phyloP scores from a whole-genome alignment of 345 rosid genomes.

The Acer saccharum region DNA sequence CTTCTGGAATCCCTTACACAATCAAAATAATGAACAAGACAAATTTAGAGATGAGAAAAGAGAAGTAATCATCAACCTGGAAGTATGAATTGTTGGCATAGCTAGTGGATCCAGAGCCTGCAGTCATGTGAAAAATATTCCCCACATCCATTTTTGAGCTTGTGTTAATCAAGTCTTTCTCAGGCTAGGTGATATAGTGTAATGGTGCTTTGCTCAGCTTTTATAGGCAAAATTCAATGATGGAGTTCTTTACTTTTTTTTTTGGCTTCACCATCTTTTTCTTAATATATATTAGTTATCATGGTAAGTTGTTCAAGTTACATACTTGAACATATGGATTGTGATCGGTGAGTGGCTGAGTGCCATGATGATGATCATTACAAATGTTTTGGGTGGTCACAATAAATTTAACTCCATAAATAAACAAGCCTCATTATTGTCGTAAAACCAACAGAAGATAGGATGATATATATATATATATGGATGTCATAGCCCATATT shows the following conservation, averaged over 20 bases:
- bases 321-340: not conserved
- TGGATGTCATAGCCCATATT: no score
- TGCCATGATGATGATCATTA: not conserved
- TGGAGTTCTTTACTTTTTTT: constrained; percentile 2
- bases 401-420: no score
- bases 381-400: no score
- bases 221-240: constrained; percentile 15
- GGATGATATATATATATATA: no score
- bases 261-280: not conserved
- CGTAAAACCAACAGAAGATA: no score
- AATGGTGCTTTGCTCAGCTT: not conserved
- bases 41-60: not conserved
- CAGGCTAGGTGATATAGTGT: not conserved
- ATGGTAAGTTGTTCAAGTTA: not conserved
- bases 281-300: not conserved
- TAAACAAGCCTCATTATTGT: no score
- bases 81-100: constrained; percentile 48
- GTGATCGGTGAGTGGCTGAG: not conserved
- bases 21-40: not conserved
- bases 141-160: constrained; percentile 33
- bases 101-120: constrained; percentile 46
- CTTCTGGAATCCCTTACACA: not conserved
- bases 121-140: constrained; percentile 42
- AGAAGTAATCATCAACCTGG: constrained; percentile 29
- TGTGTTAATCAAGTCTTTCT: not conserved